Conservation (phyloP, 2,329 filamentous ascomycete species). For the Verticillium longisporum region DNA sequence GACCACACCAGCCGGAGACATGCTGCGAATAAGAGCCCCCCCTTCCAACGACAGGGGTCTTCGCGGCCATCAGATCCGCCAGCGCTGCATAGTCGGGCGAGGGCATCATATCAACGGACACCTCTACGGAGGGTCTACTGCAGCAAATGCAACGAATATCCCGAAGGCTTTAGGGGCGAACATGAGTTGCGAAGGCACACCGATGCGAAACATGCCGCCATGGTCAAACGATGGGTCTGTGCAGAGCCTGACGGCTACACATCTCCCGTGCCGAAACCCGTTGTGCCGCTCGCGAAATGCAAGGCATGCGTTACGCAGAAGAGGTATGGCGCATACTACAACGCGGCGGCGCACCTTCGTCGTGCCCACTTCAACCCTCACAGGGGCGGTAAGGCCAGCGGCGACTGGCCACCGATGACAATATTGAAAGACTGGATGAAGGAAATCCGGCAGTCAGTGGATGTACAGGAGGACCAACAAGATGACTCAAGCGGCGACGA, state of each 20-base stretch:
- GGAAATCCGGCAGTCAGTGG: conserved; percentile 45
- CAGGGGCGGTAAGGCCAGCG: conserved; percentile 48
- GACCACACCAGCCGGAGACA: conserved; percentile 30
- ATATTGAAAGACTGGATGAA: conserved; percentile 55
- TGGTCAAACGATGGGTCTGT: conserved; percentile 51
- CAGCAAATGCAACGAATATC: conserved; percentile 70
- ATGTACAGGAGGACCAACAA: conserved; percentile 36
- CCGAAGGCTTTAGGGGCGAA: conserved; percentile 82
- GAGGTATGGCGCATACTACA: conserved; percentile 53
- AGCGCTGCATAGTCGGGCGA: conserved; percentile 26
- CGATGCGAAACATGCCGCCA: conserved; percentile 48
- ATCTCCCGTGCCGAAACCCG: conserved; percentile 34
- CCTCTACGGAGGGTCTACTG: conserved; percentile 71
- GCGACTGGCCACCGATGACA: conserved; percentile 52
- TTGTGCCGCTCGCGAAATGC: conserved; percentile 46
- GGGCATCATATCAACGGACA: conserved; percentile 41
- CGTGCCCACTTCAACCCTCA: conserved; percentile 52
- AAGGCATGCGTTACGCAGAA: conserved; percentile 51
- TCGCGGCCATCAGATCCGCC: conserved; percentile 36
- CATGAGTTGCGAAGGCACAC: conserved; percentile 73
- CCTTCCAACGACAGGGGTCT: conserved; percentile 27
- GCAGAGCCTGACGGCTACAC: conserved; percentile 37
- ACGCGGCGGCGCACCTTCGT: conserved; percentile 49
- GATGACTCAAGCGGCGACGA: conserved; percentile 47
- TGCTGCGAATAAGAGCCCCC: conserved; percentile 40